Conservation (phyloP, 768 basidiomycete species). For the Infundibulicybe gibba region DNA sequence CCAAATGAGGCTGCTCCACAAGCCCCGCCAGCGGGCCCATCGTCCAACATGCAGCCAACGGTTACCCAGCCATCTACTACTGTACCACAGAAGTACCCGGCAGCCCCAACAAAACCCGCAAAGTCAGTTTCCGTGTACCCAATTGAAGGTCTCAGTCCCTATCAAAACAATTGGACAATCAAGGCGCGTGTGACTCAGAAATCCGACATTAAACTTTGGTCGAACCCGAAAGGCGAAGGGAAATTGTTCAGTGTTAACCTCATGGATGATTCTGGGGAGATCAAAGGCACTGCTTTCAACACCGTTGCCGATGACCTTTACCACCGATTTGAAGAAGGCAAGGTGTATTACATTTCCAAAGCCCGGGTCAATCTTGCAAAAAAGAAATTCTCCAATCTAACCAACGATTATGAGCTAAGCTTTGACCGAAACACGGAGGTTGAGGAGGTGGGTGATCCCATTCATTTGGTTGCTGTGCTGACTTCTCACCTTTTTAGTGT, state of each 20-base stretch:
- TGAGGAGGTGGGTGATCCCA: slow-evolving; percentile 58
- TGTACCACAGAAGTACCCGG: slow-evolving; percentile 4
- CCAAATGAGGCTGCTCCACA: slow-evolving; percentile 12
- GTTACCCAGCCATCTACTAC: slow-evolving; percentile 11
- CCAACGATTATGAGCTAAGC: slow-evolving; percentile 90
- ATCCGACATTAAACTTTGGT: slow-evolving; percentile 85
- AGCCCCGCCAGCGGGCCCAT: slow-evolving; percentile 20
- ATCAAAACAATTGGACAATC: slow-evolving; percentile 99
- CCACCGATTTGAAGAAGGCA: slow-evolving; percentile 84
- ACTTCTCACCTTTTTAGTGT: slow-evolving; percentile 49
- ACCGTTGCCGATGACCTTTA: slow-evolving; percentile 77
- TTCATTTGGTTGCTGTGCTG: slow-evolving; percentile 1
- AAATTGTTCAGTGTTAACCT: slow-evolving; percentile 91
- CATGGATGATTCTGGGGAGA: slow-evolving; percentile 94
- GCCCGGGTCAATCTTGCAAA: slow-evolving; percentile 94
- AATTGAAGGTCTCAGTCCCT: slow-evolving; percentile 93
- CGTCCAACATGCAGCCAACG: slow-evolving; percentile 12
- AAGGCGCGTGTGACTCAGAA: slow-evolving; percentile 91
- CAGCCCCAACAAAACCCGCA: slow-evolving; percentile 16
- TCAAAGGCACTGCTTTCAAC: slow-evolving; percentile 91
- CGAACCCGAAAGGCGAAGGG: slow-evolving; percentile 87
- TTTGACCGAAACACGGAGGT: slow-evolving; percentile 84
- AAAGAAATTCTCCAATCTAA: slow-evolving; percentile 89
- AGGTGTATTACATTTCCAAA: slow-evolving; percentile 89
- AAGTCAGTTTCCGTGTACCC: slow-evolving; percentile 51